A percentile compares a stretch with the other conserved stretches of the same genome.
Conservation (phyloP, 1,139 yeast species). For the Casaregolazyma suthepensis region DNA sequence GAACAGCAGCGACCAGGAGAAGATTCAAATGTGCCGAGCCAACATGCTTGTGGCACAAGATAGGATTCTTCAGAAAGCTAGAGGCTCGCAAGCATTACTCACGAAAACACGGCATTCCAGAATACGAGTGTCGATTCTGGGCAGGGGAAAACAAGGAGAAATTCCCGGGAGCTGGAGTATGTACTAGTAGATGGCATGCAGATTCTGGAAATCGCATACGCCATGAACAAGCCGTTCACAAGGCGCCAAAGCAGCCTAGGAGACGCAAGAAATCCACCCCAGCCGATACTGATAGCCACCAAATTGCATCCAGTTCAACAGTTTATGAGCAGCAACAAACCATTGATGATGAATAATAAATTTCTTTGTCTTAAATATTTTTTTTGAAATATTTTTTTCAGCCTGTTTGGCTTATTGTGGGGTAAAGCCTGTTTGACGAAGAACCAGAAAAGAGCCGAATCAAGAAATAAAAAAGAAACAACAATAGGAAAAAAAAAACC, state of each 20-base stretch:
- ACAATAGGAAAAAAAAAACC: neutral
- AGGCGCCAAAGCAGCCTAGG: constrained; percentile 9
- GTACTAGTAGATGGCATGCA: constrained; percentile 30
- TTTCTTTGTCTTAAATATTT: neutral
- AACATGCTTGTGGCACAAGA: constrained; percentile 26
- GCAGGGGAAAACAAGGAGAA: constrained; percentile 21
- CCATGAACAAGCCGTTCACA: constrained; percentile 28
- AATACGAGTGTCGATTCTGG: constrained; percentile 29
- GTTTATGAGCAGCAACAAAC: neutral
- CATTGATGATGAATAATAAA: neutral
- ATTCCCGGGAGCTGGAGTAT: constrained; percentile 24
- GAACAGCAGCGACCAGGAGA: constrained; percentile 20
- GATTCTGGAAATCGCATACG: constrained; percentile 28
- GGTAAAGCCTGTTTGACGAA: neutral
- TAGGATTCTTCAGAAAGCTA: constrained; percentile 29
- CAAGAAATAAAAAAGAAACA: neutral
- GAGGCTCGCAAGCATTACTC: constrained; percentile 27
- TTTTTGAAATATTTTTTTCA: neutral
- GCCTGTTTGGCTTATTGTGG: neutral
- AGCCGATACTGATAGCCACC: neutral
- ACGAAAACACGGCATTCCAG: constrained; percentile 27
- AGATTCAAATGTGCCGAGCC: constrained; percentile 26
- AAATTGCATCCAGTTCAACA: neutral
- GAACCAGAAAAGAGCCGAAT: neutral
- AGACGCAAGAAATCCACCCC: neutral